Conservation (phyloP, 2,329 filamentous ascomycete genomes). For the Lasiodiplodia sp. region DNA sequence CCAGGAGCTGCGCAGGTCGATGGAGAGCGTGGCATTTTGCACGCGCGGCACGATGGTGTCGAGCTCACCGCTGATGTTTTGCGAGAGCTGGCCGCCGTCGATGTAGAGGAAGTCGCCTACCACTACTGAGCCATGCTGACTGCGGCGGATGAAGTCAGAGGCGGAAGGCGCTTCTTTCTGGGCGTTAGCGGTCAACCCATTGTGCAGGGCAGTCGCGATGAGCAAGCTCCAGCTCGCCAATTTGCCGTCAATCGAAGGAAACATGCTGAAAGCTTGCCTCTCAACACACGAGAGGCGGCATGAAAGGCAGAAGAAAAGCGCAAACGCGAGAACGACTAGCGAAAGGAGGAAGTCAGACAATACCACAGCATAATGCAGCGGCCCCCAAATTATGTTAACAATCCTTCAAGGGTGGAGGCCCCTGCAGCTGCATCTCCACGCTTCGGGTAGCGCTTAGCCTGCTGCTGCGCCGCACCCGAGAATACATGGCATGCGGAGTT, state of each 20-base stretch:
- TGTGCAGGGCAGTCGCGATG: not conserved
- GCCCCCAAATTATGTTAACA: not conserved
- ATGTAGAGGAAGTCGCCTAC: slow-evolving; percentile 22
- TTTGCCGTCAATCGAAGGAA: not conserved
- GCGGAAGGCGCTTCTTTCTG: not conserved
- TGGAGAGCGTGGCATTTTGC: slow-evolving; percentile 7
- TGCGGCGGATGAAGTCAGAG: not conserved
- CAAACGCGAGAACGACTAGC: not conserved
- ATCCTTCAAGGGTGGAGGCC: not conserved
- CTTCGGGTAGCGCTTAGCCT: not conserved
- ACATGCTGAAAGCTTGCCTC: not conserved
- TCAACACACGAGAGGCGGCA: not conserved
- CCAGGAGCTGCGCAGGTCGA: slow-evolving; percentile 21
- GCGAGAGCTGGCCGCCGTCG: slow-evolving; percentile 4
- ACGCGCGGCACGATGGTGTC: slow-evolving; percentile 2
- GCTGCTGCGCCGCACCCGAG: not conserved
- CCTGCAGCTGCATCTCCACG: not conserved
- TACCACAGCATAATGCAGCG: not conserved
- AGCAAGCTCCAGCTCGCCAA: not conserved
- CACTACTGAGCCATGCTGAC: not conserved
- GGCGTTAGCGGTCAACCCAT: not conserved
- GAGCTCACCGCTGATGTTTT: slow-evolving; percentile 5
- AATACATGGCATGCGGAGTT: not conserved
- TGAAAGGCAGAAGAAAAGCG: not conserved
- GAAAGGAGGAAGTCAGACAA: not conserved